Evolutionary conservation across 305 asterid species (phyloP), one percentile per base, ranked within the genome.

Genomic region (Solanum chacoense): DNA sequence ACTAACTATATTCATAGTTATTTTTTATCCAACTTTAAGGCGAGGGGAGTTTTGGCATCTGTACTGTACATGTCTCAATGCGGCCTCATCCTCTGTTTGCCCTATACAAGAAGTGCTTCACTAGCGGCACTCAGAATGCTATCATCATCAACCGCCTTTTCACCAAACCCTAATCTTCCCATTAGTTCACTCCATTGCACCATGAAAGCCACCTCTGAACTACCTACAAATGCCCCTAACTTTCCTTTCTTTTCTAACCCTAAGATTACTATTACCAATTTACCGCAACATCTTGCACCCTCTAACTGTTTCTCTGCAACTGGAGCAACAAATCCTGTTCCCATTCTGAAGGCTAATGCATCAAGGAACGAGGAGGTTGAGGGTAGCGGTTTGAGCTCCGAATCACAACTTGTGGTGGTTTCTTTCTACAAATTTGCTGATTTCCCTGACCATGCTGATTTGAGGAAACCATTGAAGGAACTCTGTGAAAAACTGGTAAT

Each of bases 391-490:
- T 85, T 85, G 87, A 84, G 81, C 89, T 71, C 88, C 26, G 94
- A 91, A 87, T 90, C 93, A 80, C 88, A 88, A 14, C 88, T 96
- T 90, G 98, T 95, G 89, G 99, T 96, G 85, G 96, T 97, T 55
- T 97, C 99, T 4, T 97, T 97, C 85, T 97, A 96, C 91, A 94
- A 94, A 91, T 97, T 97, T 78, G 98, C 98, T 74, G 94, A 93
- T 94, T 97, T 96, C 89, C 93, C 94, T 2, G 98, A 97, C 94
- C 95, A 95, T 86, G 96, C 96, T 32, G 95, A 94, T 89, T 88
- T 96, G 18, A 92, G 96, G 91, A 94, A 94, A 89, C 98, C 99
- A 9, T 89, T 96, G 92, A 97, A 97, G 90, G 92, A 93, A 89
- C 97, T 96, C 28, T 97, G 99, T 65, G 92, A 95, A 92, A 90